Evolutionary conservation across 2,329 filamentous ascomycete genomes (phyloP).

Genomic region (Chlorencoelia australis): DNA sequence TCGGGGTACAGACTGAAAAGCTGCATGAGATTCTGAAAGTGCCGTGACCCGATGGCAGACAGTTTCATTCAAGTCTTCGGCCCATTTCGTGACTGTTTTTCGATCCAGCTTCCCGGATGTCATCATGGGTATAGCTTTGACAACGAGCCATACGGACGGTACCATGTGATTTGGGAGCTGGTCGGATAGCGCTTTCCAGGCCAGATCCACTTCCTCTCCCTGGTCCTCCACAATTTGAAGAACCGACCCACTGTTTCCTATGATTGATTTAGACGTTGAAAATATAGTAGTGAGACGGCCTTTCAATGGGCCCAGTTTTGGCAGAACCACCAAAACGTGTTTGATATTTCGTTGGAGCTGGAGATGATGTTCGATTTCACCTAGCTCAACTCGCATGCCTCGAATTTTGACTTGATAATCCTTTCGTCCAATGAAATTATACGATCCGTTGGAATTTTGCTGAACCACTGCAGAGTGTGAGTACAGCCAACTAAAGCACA

Average conservation of each 20-base stretch:
- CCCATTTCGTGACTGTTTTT: slow-evolving; percentile 8
- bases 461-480: no score
- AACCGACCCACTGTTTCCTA: not conserved
- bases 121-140: slow-evolving; percentile 9
- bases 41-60: slow-evolving; percentile 1
- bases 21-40: not conserved
- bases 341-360: not conserved
- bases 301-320: slow-evolving; percentile 1
- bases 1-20: not conserved
- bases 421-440: slow-evolving; percentile 51
- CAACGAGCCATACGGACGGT: slow-evolving; percentile 10
- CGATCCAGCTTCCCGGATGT: slow-evolving; percentile 16
- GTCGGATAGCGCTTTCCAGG: not conserved
- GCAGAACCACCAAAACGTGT: slow-evolving; percentile 1
- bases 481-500: no score
- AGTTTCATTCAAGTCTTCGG: slow-evolving; percentile 5
- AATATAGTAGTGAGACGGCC: not conserved
- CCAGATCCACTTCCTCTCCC: not conserved
- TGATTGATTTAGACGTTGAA: not conserved
- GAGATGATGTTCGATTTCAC: slow-evolving; percentile 39
- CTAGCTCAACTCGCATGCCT: slow-evolving; percentile 53
- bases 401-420: slow-evolving; percentile 57
- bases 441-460: slow-evolving; percentile 45
- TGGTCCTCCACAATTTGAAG: not conserved
- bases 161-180: slow-evolving; percentile 16